Evolutionary conservation across 1,284 basidiomycete genomes (phyloP).

Genomic region (Ceratobasidium sp.): DNA sequence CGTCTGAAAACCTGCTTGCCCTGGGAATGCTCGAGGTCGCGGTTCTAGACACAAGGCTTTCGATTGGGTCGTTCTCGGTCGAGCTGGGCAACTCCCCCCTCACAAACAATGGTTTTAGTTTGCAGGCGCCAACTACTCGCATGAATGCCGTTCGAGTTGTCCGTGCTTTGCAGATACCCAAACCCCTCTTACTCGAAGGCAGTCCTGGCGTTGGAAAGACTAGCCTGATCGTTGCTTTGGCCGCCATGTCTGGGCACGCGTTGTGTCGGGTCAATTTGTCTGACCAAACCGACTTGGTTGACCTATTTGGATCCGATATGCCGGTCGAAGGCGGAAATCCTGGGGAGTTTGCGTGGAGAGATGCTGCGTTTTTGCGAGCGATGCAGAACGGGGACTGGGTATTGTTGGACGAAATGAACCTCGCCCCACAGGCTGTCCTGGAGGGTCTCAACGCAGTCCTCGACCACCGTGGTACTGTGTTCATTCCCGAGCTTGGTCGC

Average conservation of each 20-base stretch:
- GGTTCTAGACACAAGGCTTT: constrained; percentile 60
- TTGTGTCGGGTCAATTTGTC: constrained; percentile 98
- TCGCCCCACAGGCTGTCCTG: constrained; percentile 94
- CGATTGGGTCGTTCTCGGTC: constrained; percentile 82
- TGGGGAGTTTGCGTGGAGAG: constrained; percentile 97
- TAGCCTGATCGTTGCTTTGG: constrained; percentile 89
- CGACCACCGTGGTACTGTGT: constrained; percentile 96
- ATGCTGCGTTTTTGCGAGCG: constrained; percentile 94
- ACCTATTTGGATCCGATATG: constrained; percentile 96
- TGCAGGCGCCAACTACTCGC: constrained; percentile 88
- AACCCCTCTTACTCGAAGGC: constrained; percentile 95
- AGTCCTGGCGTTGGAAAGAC: constrained; percentile 99
- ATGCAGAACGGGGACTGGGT: constrained; percentile 97
- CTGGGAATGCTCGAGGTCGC: constrained; percentile 82
- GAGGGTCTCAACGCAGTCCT: constrained; percentile 97
- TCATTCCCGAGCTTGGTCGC: constrained; percentile 93
- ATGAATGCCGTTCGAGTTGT: constrained; percentile 91
- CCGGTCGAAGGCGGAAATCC: constrained; percentile 92
- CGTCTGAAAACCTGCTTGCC: constrained; percentile 58
- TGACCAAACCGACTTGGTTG: constrained; percentile 97
- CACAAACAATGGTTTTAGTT: constrained; percentile 68
- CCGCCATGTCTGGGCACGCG: constrained; percentile 79
- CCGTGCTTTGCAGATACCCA: constrained; percentile 88
- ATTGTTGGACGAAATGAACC: constrained; percentile 98
- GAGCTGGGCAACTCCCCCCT: constrained; percentile 64